phyloP scores from a whole-genome alignment of 75 land plant genomes.

The Pinus tabuliformis region DNA sequence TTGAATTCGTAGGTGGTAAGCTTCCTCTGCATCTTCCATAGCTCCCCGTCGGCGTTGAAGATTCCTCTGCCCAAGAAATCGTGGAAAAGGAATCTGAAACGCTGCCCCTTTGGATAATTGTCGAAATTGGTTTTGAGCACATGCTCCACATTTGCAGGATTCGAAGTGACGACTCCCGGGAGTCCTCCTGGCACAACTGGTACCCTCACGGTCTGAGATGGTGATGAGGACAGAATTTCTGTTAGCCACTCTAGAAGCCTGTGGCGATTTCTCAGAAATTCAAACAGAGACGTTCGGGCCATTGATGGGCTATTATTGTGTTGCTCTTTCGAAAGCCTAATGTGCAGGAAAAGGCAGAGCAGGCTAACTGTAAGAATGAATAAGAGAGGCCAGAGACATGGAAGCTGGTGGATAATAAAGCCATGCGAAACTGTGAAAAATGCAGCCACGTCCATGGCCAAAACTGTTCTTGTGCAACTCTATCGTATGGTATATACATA shows the following conservation, averaged over 20 bases:
- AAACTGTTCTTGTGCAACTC: too few species aligned
- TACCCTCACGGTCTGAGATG: neutral
- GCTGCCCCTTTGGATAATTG: slow-evolving; percentile 27
- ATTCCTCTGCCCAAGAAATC: slow-evolving; percentile 33
- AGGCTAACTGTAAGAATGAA: too few species aligned
- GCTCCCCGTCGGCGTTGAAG: slow-evolving; percentile 25
- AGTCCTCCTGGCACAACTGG: neutral
- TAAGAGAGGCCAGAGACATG: too few species aligned
- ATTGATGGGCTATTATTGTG: too few species aligned
- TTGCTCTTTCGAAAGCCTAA: too few species aligned
- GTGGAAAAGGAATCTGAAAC: neutral
- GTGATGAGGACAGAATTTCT: neutral
- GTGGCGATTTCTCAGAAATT: neutral
- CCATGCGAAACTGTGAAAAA: too few species aligned
- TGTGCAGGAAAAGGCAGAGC: too few species aligned
- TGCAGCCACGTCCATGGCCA: too few species aligned
- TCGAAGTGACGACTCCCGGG: neutral
- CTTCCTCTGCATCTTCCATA: slow-evolving; percentile 27
- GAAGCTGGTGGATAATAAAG: too few species aligned
- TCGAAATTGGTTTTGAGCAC: slow-evolving; percentile 29
- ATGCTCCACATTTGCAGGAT: slow-evolving; percentile 30
- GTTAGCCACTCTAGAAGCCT: slow-evolving; percentile 6
- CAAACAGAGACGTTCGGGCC: neutral
- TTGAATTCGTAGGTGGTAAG: slow-evolving; percentile 26
- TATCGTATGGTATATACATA: too few species aligned